Evolutionary conservation across 352 stramenopile genomes (phyloP).

Genomic region (Globisporangium echinulatum): DNA sequence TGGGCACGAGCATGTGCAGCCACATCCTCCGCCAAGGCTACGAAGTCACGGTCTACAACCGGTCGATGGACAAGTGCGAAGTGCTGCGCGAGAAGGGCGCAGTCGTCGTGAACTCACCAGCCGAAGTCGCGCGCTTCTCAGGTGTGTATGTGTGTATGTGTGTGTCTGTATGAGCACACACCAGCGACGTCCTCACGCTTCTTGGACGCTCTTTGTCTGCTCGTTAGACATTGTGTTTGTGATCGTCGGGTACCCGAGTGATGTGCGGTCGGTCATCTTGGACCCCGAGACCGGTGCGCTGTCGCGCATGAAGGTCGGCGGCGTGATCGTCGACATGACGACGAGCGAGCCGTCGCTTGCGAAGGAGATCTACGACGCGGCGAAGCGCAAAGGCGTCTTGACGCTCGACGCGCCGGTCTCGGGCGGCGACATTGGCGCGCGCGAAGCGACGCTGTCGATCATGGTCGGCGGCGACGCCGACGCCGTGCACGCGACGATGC

Average conservation of each 20-base stretch:
- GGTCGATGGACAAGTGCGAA: conserved; percentile 79
- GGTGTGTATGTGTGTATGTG: conserved; percentile 18
- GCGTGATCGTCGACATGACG: conserved; percentile 89
- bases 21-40: conserved; percentile 85
- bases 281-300: conserved; percentile 60
- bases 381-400: conserved; percentile 63
- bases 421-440: conserved; percentile 83
- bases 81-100: conserved; percentile 69
- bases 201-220: neutral
- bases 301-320: conserved; percentile 63
- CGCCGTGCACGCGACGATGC: conserved; percentile 71
- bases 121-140: conserved; percentile 71
- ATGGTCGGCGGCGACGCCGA: conserved; percentile 89
- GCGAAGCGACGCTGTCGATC: conserved; percentile 83
- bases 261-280: conserved; percentile 75
- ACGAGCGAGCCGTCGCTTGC: conserved; percentile 85
- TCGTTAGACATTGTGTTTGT: conserved; percentile 83
- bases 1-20: conserved; percentile 85
- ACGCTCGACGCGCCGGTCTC: conserved; percentile 82
- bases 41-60: conserved; percentile 82
- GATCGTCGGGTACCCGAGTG: conserved; percentile 84
- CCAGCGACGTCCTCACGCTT: no score
- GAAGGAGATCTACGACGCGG: conserved; percentile 79
- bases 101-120: conserved; percentile 58
- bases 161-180: neutral